Percentiles rank a stretch among this genome's conserved stretches.
Evolutionary conservation across 108 stramenopile species (phyloP).

Genomic region (Fragilariopsis cylindrus): DNA sequence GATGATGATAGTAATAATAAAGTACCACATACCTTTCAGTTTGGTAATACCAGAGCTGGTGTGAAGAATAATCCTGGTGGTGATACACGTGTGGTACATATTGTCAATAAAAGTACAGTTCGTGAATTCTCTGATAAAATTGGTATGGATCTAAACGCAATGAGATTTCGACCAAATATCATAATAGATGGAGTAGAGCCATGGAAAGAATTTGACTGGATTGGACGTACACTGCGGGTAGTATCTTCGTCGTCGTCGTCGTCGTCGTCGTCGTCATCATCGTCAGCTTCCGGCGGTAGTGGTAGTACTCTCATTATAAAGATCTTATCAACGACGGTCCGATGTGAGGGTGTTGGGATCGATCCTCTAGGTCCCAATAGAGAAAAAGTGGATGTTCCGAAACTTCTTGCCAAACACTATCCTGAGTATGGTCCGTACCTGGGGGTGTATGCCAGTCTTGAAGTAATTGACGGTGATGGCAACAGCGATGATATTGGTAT

Average conservation of each 20-base stretch:
- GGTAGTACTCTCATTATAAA: slow-evolving; percentile 19
- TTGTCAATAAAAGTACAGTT: slow-evolving; percentile 56
- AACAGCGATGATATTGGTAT: not conserved
- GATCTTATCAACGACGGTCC: slow-evolving; percentile 50
- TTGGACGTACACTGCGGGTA: slow-evolving; percentile 40
- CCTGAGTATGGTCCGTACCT: slow-evolving; percentile 66
- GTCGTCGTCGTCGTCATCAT: not conserved
- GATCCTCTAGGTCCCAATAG: slow-evolving; percentile 44
- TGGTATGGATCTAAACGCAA: slow-evolving; percentile 20
- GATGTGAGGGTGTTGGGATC: slow-evolving; percentile 59
- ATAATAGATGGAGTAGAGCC: slow-evolving; percentile 48
- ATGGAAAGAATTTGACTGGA: slow-evolving; percentile 63
- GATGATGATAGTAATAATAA: slow-evolving; percentile 1
- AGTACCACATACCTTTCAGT: slow-evolving; percentile 39
- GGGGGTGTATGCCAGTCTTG: slow-evolving; percentile 55
- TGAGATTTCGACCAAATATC: slow-evolving; percentile 66
- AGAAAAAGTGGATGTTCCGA: slow-evolving; percentile 36
- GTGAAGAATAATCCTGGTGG: slow-evolving; percentile 41
- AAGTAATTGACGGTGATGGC: not conserved
- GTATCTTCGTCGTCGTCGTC: not conserved
- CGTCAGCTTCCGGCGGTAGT: not conserved
- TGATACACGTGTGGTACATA: slow-evolving; percentile 62
- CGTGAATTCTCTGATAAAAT: slow-evolving; percentile 38
- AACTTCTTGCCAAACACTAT: slow-evolving; percentile 49
- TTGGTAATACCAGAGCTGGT: slow-evolving; percentile 67